Evolutionary conservation across 257 asterid genomes (phyloP), one percentile per base, ranked within the genome.

Genomic region (Solanum microdontum): DNA sequence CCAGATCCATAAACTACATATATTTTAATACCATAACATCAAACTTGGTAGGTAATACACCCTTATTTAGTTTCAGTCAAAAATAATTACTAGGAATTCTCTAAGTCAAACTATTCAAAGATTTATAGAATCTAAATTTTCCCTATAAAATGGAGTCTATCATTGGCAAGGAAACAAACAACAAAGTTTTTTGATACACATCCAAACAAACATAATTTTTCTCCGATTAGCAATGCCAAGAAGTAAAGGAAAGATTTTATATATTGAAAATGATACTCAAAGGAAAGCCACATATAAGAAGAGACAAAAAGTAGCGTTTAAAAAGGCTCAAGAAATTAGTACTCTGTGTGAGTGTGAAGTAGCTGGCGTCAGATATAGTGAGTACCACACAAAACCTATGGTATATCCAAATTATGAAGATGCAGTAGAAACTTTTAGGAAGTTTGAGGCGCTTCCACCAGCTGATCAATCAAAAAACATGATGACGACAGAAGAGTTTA

Each of bases 241-340:
- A 43, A 79, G 1, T 4, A 87, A 84, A 19, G 74, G 87, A 23
- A 87, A 69, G n/a, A 28, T 84, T 0, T 45, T 43, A 5, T 87
- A 33, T 11, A 77, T 89, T 36, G 30, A 62, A 62, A 62, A 62
- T n/a, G 6, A 77, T 0, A 26, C 60, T 0, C 64, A 37, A 9
- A 70, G 90, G 55, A 85, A 43, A n/a, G 26, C 36, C 30, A 19
- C 83, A 3, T 87, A 33, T 66, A 87, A 70, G 33, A 89, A 87
- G 13, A 76, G 91, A 15, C 72, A 34, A 77, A 68, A 30, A 2
- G 87, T 87, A 9, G 62, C 82, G n/a, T n/a, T 85, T 48, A 87
- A 89, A 58, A 85, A 82, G 28, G 87, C 62, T 7, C 4, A 70
- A 2, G 86, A 89, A 55, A 8, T 89, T 6, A 87, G 90, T 64